Conservation (phyloP, 345 rosid species). For the Excoecaria agallocha region DNA sequence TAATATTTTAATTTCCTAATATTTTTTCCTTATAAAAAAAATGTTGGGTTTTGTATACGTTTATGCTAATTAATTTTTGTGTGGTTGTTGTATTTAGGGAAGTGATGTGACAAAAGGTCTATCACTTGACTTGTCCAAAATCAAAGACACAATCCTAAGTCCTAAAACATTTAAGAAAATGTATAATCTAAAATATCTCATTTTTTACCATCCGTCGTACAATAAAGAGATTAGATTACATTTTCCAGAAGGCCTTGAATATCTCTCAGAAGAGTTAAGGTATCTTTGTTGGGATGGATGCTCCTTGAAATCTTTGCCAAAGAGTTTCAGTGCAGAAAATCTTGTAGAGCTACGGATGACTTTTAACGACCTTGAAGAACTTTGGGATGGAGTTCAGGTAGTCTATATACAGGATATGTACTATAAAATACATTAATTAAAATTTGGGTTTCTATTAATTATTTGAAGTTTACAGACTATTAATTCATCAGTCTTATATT, state of each 20-base stretch:
- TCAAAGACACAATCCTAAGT: neutral
- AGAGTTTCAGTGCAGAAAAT: neutral
- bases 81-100: too few relatives aligned
- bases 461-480: neutral
- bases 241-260: neutral
- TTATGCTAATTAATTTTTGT: too few relatives aligned
- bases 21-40: too few relatives aligned
- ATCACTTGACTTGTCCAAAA: neutral
- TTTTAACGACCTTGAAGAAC: neutral
- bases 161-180: neutral
- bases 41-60: too few relatives aligned
- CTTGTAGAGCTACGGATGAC: conserved; percentile 1
- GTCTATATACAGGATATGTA: too few relatives aligned
- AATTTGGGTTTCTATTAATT: too few relatives aligned
- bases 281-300: neutral
- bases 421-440: too few relatives aligned
- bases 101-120: too few relatives aligned
- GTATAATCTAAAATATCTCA: neutral
- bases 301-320: conserved; percentile 6
- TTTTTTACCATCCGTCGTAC: neutral
- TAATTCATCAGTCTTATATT: neutral
- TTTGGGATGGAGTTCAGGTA: neutral
- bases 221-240: neutral
- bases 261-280: neutral
- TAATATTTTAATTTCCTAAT: too few relatives aligned